A percentile compares a stretch with the other conserved stretches of the same genome.
Evolutionary conservation across 345 rosid genomes (phyloP).

Genomic region (Clausena lansium): DNA sequence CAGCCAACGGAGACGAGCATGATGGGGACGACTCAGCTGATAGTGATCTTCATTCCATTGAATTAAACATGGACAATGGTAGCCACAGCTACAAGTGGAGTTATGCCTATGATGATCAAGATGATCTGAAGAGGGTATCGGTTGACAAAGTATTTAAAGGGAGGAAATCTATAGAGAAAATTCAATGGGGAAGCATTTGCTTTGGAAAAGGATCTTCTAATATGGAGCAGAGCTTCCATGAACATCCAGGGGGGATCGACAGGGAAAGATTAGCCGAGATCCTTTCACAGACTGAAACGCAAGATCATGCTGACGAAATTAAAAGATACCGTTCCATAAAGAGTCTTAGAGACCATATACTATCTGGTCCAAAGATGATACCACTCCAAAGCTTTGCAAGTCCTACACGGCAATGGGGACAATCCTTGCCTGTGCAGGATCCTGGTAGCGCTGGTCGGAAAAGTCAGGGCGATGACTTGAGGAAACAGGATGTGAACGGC

Average conservation of each 20-base stretch:
- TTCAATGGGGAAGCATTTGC: constrained; percentile 61
- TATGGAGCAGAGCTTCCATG: constrained; percentile 25
- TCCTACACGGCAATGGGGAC: constrained; percentile 34
- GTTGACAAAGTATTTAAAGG: constrained; percentile 45
- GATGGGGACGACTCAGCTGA: constrained; percentile 64
- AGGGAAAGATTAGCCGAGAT: constrained; percentile 31
- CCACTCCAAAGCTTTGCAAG: constrained; percentile 28
- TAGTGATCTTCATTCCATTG: constrained; percentile 91
- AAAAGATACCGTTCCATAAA: constrained; percentile 45
- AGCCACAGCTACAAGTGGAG: constrained; percentile 79
- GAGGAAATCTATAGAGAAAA: constrained; percentile 49
- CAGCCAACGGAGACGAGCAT: constrained; percentile 31
- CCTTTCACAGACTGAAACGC: constrained; percentile 29
- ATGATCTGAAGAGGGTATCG: constrained; percentile 30
- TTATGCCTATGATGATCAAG: constrained; percentile 42
- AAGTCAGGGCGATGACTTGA: constrained; percentile 14
- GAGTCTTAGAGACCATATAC: constrained; percentile 56
- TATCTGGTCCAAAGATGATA: constrained; percentile 35
- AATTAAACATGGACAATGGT: constrained; percentile 74
- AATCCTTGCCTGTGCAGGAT: constrained; percentile 29
- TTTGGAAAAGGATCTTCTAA: constrained; percentile 34
- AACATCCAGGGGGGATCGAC: constrained; percentile 31
- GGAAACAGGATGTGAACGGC: constrained; percentile 20
- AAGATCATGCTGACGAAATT: constrained; percentile 40
- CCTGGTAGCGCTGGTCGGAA: constrained; percentile 14